A percentile compares a stretch with the other conserved stretches of the same genome.
These are phyloP conservation scores for Globisporangium spinosum DNA, from an alignment of 352 stramenopile species.

Conservation along the genomic window DNA sequence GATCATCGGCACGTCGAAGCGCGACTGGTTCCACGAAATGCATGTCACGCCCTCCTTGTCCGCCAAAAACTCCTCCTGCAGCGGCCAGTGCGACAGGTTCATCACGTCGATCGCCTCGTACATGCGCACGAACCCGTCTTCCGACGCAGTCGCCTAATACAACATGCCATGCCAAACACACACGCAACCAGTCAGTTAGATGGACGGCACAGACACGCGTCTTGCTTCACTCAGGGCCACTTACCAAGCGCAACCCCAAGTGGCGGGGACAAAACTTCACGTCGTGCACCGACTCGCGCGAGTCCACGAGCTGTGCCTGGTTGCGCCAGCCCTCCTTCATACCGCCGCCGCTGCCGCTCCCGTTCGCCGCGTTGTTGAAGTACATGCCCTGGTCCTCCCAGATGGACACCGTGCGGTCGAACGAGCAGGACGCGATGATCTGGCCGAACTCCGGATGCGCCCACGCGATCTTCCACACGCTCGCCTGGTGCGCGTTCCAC, in stretches of 20 bases:
- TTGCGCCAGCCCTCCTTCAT: constrained; percentile 75
- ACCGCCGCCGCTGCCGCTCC: not conserved
- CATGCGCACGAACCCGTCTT: constrained; percentile 94
- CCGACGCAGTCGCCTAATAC: constrained; percentile 86
- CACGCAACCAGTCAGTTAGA: not conserved
- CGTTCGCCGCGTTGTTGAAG: constrained; percentile 28
- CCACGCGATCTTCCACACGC: constrained; percentile 93
- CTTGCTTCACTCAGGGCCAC: not conserved
- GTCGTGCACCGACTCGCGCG: constrained; percentile 91
- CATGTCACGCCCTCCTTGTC: constrained; percentile 87
- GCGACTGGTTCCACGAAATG: constrained; percentile 93
- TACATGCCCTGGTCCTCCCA: constrained; percentile 91
- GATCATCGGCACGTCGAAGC: constrained; percentile 94
- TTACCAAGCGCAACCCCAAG: constrained; percentile 87
- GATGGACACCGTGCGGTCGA: constrained; percentile 92
- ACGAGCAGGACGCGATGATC: constrained; percentile 92
- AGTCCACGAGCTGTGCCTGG: constrained; percentile 89
- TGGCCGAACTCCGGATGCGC: constrained; percentile 95
- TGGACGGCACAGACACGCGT: not conserved
- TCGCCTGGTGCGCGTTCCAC: constrained; percentile 87
- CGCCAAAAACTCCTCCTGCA: constrained; percentile 85
- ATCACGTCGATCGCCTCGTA: constrained; percentile 95
- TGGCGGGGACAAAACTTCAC: constrained; percentile 95
- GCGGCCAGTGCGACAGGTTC: constrained; percentile 94
- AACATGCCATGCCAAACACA: constrained; percentile 4